Evolutionary conservation across 805 yeast genomes (phyloP).

Genomic region (Sugiyamaella floridensis): DNA sequence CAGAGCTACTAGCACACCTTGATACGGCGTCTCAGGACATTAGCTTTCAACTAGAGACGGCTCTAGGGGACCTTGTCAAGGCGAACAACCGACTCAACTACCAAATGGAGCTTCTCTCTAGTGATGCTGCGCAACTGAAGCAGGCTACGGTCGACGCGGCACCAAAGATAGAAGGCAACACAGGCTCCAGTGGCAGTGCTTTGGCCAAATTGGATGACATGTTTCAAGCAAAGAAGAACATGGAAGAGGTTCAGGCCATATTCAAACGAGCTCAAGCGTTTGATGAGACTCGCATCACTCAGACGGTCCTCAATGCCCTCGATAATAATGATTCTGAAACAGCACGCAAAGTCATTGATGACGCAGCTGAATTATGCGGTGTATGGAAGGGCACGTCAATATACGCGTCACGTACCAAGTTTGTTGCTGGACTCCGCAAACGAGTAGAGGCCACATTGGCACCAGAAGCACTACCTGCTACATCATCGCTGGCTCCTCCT

Average conservation of each 20-base stretch:
- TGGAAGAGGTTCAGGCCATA: constrained; percentile 22
- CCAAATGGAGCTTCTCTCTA: constrained; percentile 29
- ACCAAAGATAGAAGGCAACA: constrained; percentile 13
- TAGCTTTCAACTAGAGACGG: constrained; percentile 23
- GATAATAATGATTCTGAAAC: constrained; percentile 11
- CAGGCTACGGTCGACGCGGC: constrained; percentile 17
- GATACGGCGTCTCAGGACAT: constrained; percentile 27
- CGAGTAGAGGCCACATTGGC: constrained; percentile 13
- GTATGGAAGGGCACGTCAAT: constrained; percentile 26
- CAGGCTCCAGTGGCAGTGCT: neutral
- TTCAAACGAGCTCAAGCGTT: constrained; percentile 22
- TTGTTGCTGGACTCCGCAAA: constrained; percentile 19
- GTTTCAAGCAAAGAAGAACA: constrained; percentile 20
- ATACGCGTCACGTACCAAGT: constrained; percentile 15
- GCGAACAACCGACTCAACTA: constrained; percentile 27
- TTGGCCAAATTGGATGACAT: constrained; percentile 19
- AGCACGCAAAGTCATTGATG: constrained; percentile 16
- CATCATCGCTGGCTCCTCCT: neutral
- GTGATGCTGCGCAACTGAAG: constrained; percentile 24
- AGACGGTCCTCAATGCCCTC: constrained; percentile 12
- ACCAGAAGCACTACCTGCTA: neutral
- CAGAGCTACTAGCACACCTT: constrained; percentile 27
- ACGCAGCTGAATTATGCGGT: constrained; percentile 10
- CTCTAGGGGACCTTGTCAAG: constrained; percentile 22
- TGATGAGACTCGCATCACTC: constrained; percentile 28